phyloP scores from a whole-genome alignment of 73 alveolate species.

The Uronychia setigera region DNA sequence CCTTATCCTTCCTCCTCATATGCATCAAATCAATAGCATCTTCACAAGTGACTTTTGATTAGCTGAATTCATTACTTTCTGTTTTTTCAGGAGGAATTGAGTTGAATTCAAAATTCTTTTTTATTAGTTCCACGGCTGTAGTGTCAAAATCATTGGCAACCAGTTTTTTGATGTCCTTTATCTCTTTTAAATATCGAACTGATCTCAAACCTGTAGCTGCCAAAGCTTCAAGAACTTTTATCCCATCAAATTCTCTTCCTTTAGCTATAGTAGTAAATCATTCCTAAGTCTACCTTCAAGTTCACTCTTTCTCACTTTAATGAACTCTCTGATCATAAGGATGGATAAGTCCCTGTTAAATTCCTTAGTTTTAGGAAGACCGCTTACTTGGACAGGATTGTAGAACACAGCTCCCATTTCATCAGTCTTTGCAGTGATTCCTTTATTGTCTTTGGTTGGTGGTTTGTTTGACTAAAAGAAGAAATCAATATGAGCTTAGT shows the following conservation, averaged over 20 bases:
- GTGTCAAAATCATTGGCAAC: conserved; percentile 94
- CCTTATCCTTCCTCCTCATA: conserved; percentile 53
- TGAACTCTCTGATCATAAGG: conserved; percentile 73
- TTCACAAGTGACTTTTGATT: conserved; percentile 67
- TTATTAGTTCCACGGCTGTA: conserved; percentile 87
- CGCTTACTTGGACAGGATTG: conserved; percentile 94
- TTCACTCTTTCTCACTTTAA: conserved; percentile 67
- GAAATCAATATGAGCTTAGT: neutral
- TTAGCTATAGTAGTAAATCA: conserved; percentile 5
- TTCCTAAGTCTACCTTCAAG: conserved; percentile 42
- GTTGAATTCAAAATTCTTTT: conserved; percentile 79
- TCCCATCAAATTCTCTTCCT: conserved; percentile 60
- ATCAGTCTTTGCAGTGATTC: conserved; percentile 9
- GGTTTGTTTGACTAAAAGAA: neutral
- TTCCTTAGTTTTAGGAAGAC: too few relatives aligned
- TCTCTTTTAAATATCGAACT: conserved; percentile 90
- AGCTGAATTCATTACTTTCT: conserved; percentile 50
- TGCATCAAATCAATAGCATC: conserved; percentile 93
- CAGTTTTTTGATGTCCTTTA: conserved; percentile 71
- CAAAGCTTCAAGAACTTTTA: conserved; percentile 90
- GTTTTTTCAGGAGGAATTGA: conserved; percentile 50
- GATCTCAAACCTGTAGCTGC: conserved; percentile 97
- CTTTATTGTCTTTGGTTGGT: conserved; percentile 24
- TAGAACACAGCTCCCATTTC: conserved; percentile 80
- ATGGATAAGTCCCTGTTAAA: conserved; percentile 95